phyloP scores from a whole-genome alignment of 169 alveolate genomes.

The Plasmodium berghei region DNA sequence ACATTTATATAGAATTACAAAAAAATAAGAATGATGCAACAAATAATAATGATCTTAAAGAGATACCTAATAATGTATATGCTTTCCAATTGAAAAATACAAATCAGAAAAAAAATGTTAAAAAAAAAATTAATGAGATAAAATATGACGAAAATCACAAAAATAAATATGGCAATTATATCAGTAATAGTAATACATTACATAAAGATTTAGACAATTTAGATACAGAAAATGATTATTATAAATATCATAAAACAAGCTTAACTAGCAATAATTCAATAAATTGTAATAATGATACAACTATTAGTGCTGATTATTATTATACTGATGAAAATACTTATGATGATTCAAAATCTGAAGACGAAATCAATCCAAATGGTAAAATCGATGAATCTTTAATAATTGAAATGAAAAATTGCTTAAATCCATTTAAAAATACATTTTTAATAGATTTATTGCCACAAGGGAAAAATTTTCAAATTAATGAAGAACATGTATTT shows the following conservation, averaged over 20 bases:
- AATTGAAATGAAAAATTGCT: slow-evolving; percentile 63
- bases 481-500: slow-evolving; percentile 70
- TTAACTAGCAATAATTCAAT: not conserved
- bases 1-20: not conserved
- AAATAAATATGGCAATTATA: too few relatives aligned
- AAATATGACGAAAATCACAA: too few relatives aligned
- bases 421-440: slow-evolving; percentile 71
- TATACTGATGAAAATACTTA: not conserved
- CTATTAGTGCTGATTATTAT: not conserved
- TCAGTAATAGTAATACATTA: not conserved
- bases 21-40: not conserved
- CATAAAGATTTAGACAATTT: not conserved
- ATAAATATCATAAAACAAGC: slow-evolving; percentile 4
- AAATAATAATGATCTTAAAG: not conserved
- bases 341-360: slow-evolving; percentile 2
- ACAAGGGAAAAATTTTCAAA: slow-evolving; percentile 71
- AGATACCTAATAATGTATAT: not conserved
- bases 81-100: not conserved
- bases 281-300: slow-evolving; percentile 9
- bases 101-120: too few relatives aligned
- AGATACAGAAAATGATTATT: not conserved
- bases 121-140: too few relatives aligned
- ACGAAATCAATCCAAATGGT: slow-evolving; percentile 5
- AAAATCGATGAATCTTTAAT: slow-evolving; percentile 62
- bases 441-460: slow-evolving; percentile 74